A percentile compares a stretch with the other conserved stretches of the same genome.
These are phyloP conservation scores for Carallia pectinifolia DNA, from an alignment of 345 rosid genomes.

Conservation along the genomic window DNA sequence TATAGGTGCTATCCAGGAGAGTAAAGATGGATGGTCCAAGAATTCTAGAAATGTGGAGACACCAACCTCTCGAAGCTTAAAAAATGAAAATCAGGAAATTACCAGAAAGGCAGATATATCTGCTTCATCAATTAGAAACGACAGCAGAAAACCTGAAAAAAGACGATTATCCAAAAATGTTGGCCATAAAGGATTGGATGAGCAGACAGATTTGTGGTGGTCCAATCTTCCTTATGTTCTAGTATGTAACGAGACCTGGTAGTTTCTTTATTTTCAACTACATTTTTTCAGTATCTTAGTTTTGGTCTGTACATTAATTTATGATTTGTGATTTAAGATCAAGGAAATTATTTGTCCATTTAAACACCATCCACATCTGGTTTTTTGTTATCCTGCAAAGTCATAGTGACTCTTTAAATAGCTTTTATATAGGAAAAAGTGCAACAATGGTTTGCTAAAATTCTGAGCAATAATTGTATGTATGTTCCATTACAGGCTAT, in stretches of 20 bases:
- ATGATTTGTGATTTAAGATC: no score
- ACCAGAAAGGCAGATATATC: slow-evolving; percentile 1
- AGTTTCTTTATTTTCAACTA: neutral
- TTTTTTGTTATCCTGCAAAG: neutral
- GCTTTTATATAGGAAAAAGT: no score
- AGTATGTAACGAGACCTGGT: slow-evolving; percentile 35
- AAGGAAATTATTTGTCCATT: no score
- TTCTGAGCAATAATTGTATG: neutral
- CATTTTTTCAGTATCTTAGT: neutral
- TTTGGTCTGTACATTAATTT: neutral
- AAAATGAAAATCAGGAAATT: slow-evolving; percentile 27
- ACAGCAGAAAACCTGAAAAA: slow-evolving; percentile 22
- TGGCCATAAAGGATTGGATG: slow-evolving; percentile 31
- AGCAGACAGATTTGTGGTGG: slow-evolving; percentile 57
- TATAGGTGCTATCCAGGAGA: slow-evolving; percentile 47
- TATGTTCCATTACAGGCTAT: slow-evolving; percentile 45
- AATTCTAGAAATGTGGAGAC: slow-evolving; percentile 14
- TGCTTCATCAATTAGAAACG: slow-evolving; percentile 30
- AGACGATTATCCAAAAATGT: slow-evolving; percentile 18
- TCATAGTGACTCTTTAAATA: neutral
- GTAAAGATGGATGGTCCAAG: slow-evolving; percentile 24
- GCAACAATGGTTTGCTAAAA: neutral
- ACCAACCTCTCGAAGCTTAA: slow-evolving; percentile 11
- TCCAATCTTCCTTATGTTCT: slow-evolving; percentile 67
- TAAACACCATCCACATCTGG: no score